Percentiles rank a stretch among this genome's conserved stretches.
Evolutionary conservation across 1,284 basidiomycete genomes (phyloP).

Genomic region (Puccinia polysora): DNA sequence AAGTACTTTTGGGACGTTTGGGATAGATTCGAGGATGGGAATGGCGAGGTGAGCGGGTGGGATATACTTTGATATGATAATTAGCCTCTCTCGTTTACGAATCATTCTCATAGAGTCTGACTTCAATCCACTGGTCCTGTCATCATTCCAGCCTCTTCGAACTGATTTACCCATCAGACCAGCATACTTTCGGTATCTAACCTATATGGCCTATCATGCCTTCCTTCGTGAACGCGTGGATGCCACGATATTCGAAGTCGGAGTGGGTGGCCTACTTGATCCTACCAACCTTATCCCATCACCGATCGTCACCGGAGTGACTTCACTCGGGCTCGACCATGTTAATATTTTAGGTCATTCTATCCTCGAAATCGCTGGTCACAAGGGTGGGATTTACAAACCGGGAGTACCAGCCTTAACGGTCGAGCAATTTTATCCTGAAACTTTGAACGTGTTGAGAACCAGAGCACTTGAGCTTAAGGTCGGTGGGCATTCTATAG

Average conservation of each 20-base stretch:
- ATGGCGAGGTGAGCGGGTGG: conserved; percentile 23
- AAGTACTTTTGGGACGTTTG: conserved; percentile 95
- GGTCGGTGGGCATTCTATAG: conserved; percentile 1
- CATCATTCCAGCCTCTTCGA: conserved; percentile 45
- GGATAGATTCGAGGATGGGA: conserved; percentile 66
- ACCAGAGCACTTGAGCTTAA: conserved; percentile 32
- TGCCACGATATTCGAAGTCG: conserved; percentile 92
- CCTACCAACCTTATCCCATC: conserved; percentile 92
- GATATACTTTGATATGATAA: background rate
- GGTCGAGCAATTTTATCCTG: conserved; percentile 17
- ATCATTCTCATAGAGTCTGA: background rate
- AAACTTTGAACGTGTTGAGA: conserved; percentile 22
- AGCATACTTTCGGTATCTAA: conserved; percentile 89
- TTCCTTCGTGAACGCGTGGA: conserved; percentile 63
- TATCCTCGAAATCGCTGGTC: conserved; percentile 80
- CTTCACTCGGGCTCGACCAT: conserved; percentile 89
- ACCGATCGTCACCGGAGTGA: conserved; percentile 82
- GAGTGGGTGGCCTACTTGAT: conserved; percentile 89
- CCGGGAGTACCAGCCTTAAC: conserved; percentile 39
- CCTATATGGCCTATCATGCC: conserved; percentile 83
- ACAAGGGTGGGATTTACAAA: conserved; percentile 97
- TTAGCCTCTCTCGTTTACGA: background rate
- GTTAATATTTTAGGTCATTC: conserved; percentile 85
- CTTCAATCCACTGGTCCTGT: background rate
- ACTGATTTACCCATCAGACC: conserved; percentile 68